Percentiles rank a stretch among this genome's conserved stretches.
Evolutionary conservation across 495 filamentous ascomycete species (phyloP).

Genomic region (Rostrohypoxylon terebratum): DNA sequence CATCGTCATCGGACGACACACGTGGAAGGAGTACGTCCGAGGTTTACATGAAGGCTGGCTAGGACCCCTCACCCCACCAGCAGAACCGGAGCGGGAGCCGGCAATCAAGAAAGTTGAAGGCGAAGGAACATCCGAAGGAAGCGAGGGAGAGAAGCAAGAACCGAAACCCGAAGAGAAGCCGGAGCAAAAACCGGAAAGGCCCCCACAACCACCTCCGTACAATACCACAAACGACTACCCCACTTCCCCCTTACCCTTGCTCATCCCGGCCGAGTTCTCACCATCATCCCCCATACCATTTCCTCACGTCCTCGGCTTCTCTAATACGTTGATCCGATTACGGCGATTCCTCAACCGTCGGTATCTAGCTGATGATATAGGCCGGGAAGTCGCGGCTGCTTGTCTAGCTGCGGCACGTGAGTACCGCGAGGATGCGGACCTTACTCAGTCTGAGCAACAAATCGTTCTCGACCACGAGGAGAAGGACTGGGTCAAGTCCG

Average conservation of each 20-base stretch:
- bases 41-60: conserved; percentile 97
- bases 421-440: conserved; percentile 51
- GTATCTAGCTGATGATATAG: conserved; percentile 84
- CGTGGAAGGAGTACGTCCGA: conserved; percentile 97
- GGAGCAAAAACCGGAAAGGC: conserved; percentile 57
- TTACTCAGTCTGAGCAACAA: conserved; percentile 71
- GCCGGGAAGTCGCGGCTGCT: conserved; percentile 86
- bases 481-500: conserved; percentile 85
- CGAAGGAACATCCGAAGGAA: conserved; percentile 43
- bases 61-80: conserved; percentile 71
- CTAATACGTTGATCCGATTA: conserved; percentile 87
- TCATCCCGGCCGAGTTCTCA: conserved; percentile 69
- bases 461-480: conserved; percentile 81
- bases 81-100: conserved; percentile 45
- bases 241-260: conserved; percentile 66
- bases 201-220: conserved; percentile 69
- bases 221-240: conserved; percentile 78
- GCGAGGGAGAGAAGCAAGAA: conserved; percentile 42
- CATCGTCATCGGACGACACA: conserved; percentile 88
- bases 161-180: conserved; percentile 59
- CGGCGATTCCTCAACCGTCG: conserved; percentile 92
- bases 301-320: conserved; percentile 92
- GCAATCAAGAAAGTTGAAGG: conserved; percentile 53
- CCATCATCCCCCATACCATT: conserved; percentile 79
- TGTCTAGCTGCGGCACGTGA: conserved; percentile 74